Percentiles rank a stretch among this genome's conserved stretches.
These are phyloP conservation scores for Fomitopsis schrenkii DNA, from an alignment of 1,284 basidiomycete genomes.

Conservation along the genomic window DNA sequence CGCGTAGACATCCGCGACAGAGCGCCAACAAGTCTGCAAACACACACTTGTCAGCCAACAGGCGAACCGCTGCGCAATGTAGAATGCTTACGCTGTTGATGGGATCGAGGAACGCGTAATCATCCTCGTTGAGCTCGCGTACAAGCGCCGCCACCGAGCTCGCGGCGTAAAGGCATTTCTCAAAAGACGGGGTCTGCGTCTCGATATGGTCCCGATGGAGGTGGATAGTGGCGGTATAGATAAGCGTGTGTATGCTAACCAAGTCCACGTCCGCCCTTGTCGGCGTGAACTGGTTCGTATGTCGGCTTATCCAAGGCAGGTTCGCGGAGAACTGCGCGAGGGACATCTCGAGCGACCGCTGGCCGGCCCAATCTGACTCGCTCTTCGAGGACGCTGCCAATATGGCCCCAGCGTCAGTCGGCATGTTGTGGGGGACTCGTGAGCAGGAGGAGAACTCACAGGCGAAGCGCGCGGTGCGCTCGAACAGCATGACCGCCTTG, in stretches of 20 bases:
- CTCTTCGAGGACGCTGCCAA: conserved; percentile 20
- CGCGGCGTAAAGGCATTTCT: conserved; percentile 40
- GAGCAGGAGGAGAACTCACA: conserved; percentile 25
- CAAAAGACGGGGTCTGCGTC: conserved; percentile 25
- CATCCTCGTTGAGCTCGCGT: conserved; percentile 40
- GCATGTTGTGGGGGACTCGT: not conserved
- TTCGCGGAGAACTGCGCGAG: conserved; percentile 38
- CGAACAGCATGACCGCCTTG: conserved; percentile 46
- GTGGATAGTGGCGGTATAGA: conserved; percentile 48
- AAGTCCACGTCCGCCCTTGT: conserved; percentile 38
- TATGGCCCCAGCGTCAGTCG: not conserved
- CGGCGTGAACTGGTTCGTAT: conserved; percentile 24
- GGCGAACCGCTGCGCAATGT: not conserved
- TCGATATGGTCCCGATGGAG: conserved; percentile 38
- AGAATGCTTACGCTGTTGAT: conserved; percentile 36
- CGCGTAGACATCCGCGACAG: conserved; percentile 35
- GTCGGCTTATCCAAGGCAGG: conserved; percentile 36
- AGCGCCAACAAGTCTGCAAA: conserved; percentile 36
- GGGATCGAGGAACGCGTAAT: conserved; percentile 50
- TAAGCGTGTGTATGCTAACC: conserved; percentile 46
- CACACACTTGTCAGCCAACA: conserved; percentile 6
- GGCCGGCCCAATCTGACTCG: conserved; percentile 32
- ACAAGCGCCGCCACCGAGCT: conserved; percentile 41
- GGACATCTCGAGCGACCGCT: conserved; percentile 38
- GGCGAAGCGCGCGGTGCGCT: conserved; percentile 43